Conservation (phyloP, 2,329 filamentous ascomycete genomes). For the Mycogone perniciosa region DNA sequence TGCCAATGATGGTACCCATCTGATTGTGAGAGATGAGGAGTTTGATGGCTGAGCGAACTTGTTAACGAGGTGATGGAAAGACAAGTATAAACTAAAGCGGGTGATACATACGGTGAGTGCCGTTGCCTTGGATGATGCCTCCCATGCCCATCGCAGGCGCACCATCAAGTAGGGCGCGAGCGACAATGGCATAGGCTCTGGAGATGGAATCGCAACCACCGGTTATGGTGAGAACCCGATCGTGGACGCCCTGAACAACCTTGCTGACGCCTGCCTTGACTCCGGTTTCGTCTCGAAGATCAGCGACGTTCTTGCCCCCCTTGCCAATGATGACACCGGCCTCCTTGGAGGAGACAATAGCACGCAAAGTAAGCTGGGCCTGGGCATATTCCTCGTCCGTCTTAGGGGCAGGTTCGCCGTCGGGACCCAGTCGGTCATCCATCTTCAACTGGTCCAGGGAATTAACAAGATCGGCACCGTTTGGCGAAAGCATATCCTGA, state of each 20-base stretch:
- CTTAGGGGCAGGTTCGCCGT: conserved; percentile 76
- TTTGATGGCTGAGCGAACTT: conserved; percentile 69
- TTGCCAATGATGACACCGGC: conserved; percentile 99
- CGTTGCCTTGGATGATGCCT: conserved; percentile 76
- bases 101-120: conserved; percentile 72
- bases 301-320: conserved; percentile 95
- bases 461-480: conserved; percentile 56
- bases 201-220: conserved; percentile 83
- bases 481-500: conserved; percentile 52
- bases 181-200: conserved; percentile 88
- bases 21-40: conserved; percentile 99
- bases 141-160: conserved; percentile 96
- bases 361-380: conserved; percentile 86
- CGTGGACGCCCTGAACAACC: conserved; percentile 94
- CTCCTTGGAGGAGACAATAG: conserved; percentile 98
- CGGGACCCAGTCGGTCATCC: conserved; percentile 60
- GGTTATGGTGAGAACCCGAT: conserved; percentile 92
- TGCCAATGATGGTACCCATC: conserved; percentile 98
- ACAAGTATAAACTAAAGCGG: not conserved
- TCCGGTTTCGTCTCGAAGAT: conserved; percentile 92
- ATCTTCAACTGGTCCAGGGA: conserved; percentile 60
- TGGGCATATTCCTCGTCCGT: conserved; percentile 96
- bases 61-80: not conserved
- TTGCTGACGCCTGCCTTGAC: conserved; percentile 98
- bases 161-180: conserved; percentile 84